phyloP scores from a whole-genome alignment of 495 filamentous ascomycete species.

The Aspergillus mulundensis region DNA sequence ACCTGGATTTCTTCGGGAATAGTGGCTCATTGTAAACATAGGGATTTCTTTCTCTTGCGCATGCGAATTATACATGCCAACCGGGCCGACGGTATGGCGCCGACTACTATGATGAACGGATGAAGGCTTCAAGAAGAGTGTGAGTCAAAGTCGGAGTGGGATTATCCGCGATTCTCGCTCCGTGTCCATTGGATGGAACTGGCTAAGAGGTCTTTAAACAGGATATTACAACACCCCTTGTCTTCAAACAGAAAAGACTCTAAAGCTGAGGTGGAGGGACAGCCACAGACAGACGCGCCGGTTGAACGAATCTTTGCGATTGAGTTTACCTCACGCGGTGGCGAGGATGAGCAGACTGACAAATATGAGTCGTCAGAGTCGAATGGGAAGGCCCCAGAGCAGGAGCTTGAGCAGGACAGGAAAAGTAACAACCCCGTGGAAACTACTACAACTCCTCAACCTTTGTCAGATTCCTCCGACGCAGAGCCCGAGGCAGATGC shows the following conservation, averaged over 20 bases:
- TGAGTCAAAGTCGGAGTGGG: slow-evolving; percentile 15
- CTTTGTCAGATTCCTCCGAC: not conserved
- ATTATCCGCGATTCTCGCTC: not conserved
- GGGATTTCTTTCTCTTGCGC: slow-evolving; percentile 56
- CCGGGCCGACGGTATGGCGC: slow-evolving; percentile 60
- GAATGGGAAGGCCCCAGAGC: not conserved
- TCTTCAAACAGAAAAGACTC: slow-evolving; percentile 4
- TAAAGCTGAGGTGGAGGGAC: not conserved
- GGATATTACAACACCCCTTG: slow-evolving; percentile 19
- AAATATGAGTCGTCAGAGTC: slow-evolving; percentile 7
- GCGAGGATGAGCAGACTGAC: slow-evolving; percentile 16
- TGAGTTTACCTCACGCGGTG: not conserved
- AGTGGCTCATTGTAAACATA: slow-evolving; percentile 24
- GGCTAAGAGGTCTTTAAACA: slow-evolving; percentile 13
- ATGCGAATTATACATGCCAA: slow-evolving; percentile 66
- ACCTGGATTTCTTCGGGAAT: not conserved
- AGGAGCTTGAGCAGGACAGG: not conserved
- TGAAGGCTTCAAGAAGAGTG: slow-evolving; percentile 57
- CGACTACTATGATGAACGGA: slow-evolving; percentile 68
- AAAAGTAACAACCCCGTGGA: not conserved
- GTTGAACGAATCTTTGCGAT: slow-evolving; percentile 17
- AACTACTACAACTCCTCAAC: not conserved
- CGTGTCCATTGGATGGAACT: not conserved
- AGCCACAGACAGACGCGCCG: not conserved
- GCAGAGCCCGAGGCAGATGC: not conserved